These are phyloP conservation scores for Panaeolus cyanescens DNA, from an alignment of 768 basidiomycete species.

Conservation along the genomic window DNA sequence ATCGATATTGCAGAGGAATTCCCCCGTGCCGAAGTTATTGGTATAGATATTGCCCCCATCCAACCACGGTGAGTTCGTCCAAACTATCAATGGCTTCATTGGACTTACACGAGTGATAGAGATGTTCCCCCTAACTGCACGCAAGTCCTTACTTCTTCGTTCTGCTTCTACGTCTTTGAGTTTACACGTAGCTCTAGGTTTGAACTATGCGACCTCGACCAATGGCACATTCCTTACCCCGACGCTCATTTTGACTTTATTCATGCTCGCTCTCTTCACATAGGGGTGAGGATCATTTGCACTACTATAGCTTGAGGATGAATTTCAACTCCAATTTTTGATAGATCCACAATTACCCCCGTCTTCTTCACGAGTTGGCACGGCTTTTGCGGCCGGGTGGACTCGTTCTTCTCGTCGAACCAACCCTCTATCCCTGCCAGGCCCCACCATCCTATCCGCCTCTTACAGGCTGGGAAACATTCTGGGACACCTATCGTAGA, in stretches of 20 bases:
- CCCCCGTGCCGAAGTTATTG: slow-evolving; percentile 64
- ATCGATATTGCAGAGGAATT: slow-evolving; percentile 77
- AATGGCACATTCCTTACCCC: slow-evolving; percentile 61
- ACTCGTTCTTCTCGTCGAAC: slow-evolving; percentile 66
- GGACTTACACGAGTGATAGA: slow-evolving; percentile 31
- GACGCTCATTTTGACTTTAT: slow-evolving; percentile 66
- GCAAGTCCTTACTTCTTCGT: slow-evolving; percentile 41
- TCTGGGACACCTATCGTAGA: slow-evolving; percentile 64
- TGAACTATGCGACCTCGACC: slow-evolving; percentile 70
- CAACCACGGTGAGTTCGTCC: slow-evolving; percentile 57
- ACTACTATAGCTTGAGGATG: slow-evolving; percentile 9
- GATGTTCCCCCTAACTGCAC: slow-evolving; percentile 72
- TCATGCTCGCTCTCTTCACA: slow-evolving; percentile 70
- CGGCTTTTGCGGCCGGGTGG: slow-evolving; percentile 74
- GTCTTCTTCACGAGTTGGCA: slow-evolving; percentile 59
- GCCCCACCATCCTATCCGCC: slow-evolving; percentile 19
- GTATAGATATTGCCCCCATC: slow-evolving; percentile 71
- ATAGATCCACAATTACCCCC: slow-evolving; percentile 65
- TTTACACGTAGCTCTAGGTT: slow-evolving; percentile 42
- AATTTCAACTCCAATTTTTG: slow-evolving; percentile 16
- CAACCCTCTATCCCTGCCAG: slow-evolving; percentile 48
- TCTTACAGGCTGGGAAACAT: slow-evolving; percentile 54
- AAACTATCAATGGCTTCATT: slow-evolving; percentile 21
- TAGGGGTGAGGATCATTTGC: slow-evolving; percentile 48
- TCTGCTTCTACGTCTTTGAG: neutral